Percentiles rank a stretch among this genome's conserved stretches.
These are phyloP conservation scores for Dactylellina sp. DNA, from an alignment of 2,329 filamentous ascomycete species.

Conservation along the genomic window DNA sequence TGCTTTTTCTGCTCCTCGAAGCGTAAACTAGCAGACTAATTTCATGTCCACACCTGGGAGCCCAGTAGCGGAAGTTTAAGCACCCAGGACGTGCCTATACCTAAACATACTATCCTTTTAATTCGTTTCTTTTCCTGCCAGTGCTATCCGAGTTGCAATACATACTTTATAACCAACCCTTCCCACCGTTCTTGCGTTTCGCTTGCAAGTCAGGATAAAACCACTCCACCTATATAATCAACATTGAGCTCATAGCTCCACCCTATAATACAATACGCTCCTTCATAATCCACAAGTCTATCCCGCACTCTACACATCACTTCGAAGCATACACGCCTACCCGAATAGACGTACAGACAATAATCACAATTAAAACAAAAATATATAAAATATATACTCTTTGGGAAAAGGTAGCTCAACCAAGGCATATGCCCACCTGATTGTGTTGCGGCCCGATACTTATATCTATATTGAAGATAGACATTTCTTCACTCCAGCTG, in stretches of 20 bases:
- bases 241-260: constrained; percentile 49
- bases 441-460: constrained; percentile 30
- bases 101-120: constrained; percentile 43
- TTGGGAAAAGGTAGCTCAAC: constrained; percentile 46
- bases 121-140: constrained; percentile 50
- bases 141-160: constrained; percentile 38
- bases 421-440: neutral
- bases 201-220: constrained; percentile 52
- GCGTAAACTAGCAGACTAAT: constrained; percentile 30
- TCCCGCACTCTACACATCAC: neutral
- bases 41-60: constrained; percentile 45
- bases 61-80: constrained; percentile 50
- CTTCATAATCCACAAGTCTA: constrained; percentile 18
- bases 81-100: constrained; percentile 39
- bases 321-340: neutral
- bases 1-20: constrained; percentile 42
- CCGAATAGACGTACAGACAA: too few relatives aligned
- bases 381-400: neutral
- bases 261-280: constrained; percentile 49
- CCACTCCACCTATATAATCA: constrained; percentile 55
- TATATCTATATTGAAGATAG: constrained; percentile 39
- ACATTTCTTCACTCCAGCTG: constrained; percentile 16
- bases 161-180: constrained; percentile 34
- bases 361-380: too few relatives aligned
- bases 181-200: constrained; percentile 38